Evolutionary conservation across 176 grass and related monocot genomes (phyloP).

Genomic region (Carex cristatella): DNA sequence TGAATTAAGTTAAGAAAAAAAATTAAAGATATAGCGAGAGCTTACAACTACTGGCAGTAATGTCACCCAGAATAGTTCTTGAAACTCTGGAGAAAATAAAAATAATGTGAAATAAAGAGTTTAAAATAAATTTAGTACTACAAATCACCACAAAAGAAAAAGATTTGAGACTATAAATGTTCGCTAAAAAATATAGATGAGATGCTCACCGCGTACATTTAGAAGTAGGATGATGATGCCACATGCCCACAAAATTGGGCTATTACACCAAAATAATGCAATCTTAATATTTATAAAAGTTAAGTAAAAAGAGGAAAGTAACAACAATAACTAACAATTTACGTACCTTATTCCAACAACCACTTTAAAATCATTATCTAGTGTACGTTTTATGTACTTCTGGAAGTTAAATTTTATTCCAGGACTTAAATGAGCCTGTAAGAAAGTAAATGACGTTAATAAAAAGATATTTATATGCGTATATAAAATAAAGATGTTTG

Average conservation of each 20-base stretch:
- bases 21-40: constrained; percentile 3
- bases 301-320: neutral
- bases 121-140: neutral
- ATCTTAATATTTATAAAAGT: neutral
- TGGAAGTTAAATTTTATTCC: constrained; percentile 73
- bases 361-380: constrained; percentile 89
- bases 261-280: constrained; percentile 28
- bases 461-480: neutral
- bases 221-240: constrained; percentile 73
- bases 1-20: no score
- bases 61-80: constrained; percentile 77
- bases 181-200: neutral
- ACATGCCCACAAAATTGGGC: constrained; percentile 78
- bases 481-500: neutral
- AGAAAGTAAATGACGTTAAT: neutral
- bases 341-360: constrained; percentile 80
- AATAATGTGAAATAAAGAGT: neutral
- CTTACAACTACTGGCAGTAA: constrained; percentile 65
- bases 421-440: constrained; percentile 59
- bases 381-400: constrained; percentile 78
- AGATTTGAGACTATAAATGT: constrained; percentile 5
- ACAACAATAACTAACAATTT: neutral
- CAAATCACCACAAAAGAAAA: neutral
- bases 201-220: constrained; percentile 66
- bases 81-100: constrained; percentile 44